Percentiles rank a stretch among this genome's conserved stretches.
These are phyloP conservation scores for Rickenella mellea DNA, from an alignment of 768 basidiomycete species.

Conservation along the genomic window DNA sequence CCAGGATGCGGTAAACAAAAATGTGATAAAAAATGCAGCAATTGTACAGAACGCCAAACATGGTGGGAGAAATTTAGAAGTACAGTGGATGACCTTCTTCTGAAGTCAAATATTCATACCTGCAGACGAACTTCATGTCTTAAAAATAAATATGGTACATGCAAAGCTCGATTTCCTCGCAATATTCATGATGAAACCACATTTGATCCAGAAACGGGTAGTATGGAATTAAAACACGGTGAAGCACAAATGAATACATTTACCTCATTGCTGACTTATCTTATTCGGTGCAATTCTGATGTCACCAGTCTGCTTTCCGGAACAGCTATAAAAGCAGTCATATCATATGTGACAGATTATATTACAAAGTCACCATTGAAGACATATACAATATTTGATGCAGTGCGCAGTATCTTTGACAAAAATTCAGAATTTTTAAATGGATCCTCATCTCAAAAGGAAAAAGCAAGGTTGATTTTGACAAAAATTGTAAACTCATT, in stretches of 20 bases:
- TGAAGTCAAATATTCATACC: slow-evolving; percentile 20
- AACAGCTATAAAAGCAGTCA: slow-evolving; percentile 27
- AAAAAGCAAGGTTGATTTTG: slow-evolving; percentile 20
- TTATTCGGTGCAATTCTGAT: slow-evolving; percentile 29
- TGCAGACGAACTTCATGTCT: slow-evolving; percentile 17
- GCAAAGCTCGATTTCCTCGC: slow-evolving; percentile 27
- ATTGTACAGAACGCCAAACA: slow-evolving; percentile 8
- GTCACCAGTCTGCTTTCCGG: slow-evolving; percentile 28
- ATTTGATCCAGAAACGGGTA: slow-evolving; percentile 21
- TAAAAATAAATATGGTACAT: slow-evolving; percentile 19
- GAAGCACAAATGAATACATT: slow-evolving; percentile 30
- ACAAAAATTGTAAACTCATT: slow-evolving; percentile 27
- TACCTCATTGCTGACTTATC: slow-evolving; percentile 20
- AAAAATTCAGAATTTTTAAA: slow-evolving; percentile 14
- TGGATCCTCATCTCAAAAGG: slow-evolving; percentile 1
- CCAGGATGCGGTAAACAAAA: background rate
- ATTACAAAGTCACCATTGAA: slow-evolving; percentile 31
- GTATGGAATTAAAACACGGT: slow-evolving; percentile 16
- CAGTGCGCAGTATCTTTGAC: slow-evolving; percentile 15
- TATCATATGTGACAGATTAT: slow-evolving; percentile 33
- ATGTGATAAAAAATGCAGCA: slow-evolving; percentile 9
- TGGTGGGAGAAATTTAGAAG: slow-evolving; percentile 12
- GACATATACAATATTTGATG: slow-evolving; percentile 27
- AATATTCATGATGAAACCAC: slow-evolving; percentile 13
- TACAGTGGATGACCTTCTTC: slow-evolving; percentile 21